Evolutionary conservation across 169 alveolate species (phyloP).

Genomic region (Eimeria tenella): DNA sequence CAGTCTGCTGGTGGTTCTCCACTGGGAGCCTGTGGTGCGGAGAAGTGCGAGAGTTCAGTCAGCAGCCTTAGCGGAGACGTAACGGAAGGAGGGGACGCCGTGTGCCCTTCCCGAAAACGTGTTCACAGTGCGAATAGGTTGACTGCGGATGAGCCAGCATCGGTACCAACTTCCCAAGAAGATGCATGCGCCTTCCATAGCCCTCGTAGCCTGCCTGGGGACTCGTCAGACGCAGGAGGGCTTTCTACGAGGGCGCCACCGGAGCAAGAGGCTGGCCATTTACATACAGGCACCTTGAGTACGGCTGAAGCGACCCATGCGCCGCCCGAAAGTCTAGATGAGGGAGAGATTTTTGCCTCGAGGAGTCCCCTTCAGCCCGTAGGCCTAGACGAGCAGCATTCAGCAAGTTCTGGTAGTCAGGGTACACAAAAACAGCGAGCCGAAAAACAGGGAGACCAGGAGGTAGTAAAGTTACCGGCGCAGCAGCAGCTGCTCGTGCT

Average conservation of each 20-base stretch:
- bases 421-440: constrained; percentile 1
- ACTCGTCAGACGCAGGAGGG: constrained; percentile 41
- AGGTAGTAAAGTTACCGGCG: not conserved
- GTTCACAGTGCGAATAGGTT: not conserved
- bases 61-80: constrained; percentile 30
- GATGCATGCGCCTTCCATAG: constrained; percentile 66
- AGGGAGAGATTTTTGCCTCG: not conserved
- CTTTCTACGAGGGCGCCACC: not conserved
- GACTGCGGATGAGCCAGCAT: not conserved
- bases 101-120: not conserved
- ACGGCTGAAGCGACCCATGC: not conserved
- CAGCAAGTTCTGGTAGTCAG: not conserved
- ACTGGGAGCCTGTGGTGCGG: not conserved
- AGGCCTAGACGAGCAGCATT: not conserved
- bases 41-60: constrained; percentile 13
- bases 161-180: not conserved
- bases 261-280: not conserved
- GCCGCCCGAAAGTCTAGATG: not conserved
- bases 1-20: not conserved
- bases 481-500: not conserved
- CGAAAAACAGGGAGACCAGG: not conserved
- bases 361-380: not conserved
- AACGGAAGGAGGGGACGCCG: constrained; percentile 23
- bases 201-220: constrained; percentile 60
- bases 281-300: not conserved